phyloP scores from a whole-genome alignment of 495 filamentous ascomycete species.

The Penicillium cataractarum region DNA sequence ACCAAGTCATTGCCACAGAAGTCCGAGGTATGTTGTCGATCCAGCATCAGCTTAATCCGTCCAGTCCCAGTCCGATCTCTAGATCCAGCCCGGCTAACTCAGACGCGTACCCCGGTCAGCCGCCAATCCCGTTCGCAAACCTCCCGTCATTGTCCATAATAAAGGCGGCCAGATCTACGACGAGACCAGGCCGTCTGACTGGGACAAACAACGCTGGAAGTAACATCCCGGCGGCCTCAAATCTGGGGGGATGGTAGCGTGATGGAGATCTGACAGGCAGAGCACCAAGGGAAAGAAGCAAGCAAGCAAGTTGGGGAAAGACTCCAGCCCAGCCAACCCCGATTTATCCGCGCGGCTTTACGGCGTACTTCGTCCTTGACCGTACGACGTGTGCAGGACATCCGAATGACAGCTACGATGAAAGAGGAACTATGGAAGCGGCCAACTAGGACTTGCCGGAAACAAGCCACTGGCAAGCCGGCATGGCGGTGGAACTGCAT shows the following conservation, averaged over 20 bases:
- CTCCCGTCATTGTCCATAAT: conserved; percentile 48
- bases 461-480: conserved; percentile 31
- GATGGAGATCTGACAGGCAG: background rate
- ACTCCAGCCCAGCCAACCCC: background rate
- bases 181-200: conserved; percentile 50
- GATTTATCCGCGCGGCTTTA: conserved; percentile 39
- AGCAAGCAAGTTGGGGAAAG: background rate
- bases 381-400: background rate
- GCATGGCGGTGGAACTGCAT: background rate
- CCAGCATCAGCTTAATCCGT: background rate
- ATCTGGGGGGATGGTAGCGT: background rate
- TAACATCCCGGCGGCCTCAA: conserved; percentile 24
- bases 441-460: background rate
- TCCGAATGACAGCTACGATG: background rate
- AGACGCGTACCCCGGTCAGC: conserved; percentile 16
- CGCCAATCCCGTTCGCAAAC: conserved; percentile 39
- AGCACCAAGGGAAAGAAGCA: conserved; percentile 6
- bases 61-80: conserved; percentile 16
- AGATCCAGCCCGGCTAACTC: conserved; percentile 31
- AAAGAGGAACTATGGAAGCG: background rate
- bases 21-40: conserved; percentile 42
- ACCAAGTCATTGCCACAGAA: conserved; percentile 42
- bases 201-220: conserved; percentile 57
- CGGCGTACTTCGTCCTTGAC: background rate
- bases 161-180: conserved; percentile 52